phyloP scores from a whole-genome alignment of 352 stramenopile species.

The Pythium aristosporum region DNA sequence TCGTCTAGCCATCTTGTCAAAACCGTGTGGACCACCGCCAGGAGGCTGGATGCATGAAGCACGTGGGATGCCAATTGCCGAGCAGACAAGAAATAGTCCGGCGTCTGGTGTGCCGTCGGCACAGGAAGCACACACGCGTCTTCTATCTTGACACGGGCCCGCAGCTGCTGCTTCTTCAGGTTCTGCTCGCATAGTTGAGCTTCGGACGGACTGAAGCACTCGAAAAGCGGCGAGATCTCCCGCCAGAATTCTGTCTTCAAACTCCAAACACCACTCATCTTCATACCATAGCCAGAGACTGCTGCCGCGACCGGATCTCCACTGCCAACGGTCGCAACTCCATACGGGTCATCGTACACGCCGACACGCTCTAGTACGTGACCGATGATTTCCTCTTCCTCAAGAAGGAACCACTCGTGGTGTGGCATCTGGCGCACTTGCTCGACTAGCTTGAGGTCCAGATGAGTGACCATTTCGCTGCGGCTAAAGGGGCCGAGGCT shows the following conservation, averaged over 20 bases:
- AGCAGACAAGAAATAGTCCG: slow-evolving; percentile 12
- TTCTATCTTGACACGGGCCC: slow-evolving; percentile 18
- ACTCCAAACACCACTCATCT: slow-evolving; percentile 70
- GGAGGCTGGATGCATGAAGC: slow-evolving; percentile 48
- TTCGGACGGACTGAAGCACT: slow-evolving; percentile 76
- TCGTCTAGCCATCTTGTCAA: slow-evolving; percentile 35
- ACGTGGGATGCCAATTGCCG: slow-evolving; percentile 27
- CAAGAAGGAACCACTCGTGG: slow-evolving; percentile 53
- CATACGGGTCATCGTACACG: slow-evolving; percentile 51
- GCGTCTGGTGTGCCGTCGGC: background rate
- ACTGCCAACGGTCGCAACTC: slow-evolving; percentile 9
- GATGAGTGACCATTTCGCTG: slow-evolving; percentile 62
- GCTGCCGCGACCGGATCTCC: slow-evolving; percentile 7
- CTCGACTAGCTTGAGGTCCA: slow-evolving; percentile 75
- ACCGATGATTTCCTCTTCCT: slow-evolving; percentile 80
- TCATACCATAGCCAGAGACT: slow-evolving; percentile 51
- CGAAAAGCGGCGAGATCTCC: slow-evolving; percentile 62
- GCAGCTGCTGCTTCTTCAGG: slow-evolving; percentile 39
- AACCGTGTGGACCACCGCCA: slow-evolving; percentile 43
- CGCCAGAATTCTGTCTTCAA: slow-evolving; percentile 56
- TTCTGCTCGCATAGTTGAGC: slow-evolving; percentile 77
- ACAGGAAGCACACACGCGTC: slow-evolving; percentile 14
- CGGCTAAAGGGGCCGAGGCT: slow-evolving; percentile 63
- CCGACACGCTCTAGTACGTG: slow-evolving; percentile 63
- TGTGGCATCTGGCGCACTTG: slow-evolving; percentile 57